Evolutionary conservation across 1,139 yeast genomes (phyloP).

Genomic region (Torulaspora globosa): DNA sequence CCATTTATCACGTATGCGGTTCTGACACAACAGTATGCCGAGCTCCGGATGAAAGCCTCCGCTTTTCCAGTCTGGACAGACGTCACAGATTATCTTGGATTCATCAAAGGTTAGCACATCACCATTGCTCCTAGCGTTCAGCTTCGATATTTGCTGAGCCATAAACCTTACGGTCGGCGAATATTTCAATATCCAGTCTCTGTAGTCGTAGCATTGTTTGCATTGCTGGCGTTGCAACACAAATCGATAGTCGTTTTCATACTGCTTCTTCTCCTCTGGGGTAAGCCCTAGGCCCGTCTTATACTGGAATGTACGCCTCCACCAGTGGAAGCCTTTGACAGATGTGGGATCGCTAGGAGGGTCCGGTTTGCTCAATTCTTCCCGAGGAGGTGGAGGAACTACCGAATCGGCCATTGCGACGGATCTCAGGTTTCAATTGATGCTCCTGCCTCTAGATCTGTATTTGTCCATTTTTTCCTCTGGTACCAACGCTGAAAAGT

Average conservation of each 20-base stretch:
- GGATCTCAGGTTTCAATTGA: background rate
- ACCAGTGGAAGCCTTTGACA: slow-evolving; percentile 64
- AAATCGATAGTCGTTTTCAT: slow-evolving; percentile 50
- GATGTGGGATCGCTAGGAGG: slow-evolving; percentile 19
- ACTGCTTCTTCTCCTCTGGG: slow-evolving; percentile 50
- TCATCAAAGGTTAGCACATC: slow-evolving; percentile 27
- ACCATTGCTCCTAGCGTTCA: slow-evolving; percentile 30
- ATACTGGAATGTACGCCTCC: slow-evolving; percentile 71
- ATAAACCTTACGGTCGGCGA: slow-evolving; percentile 86
- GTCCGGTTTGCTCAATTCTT: slow-evolving; percentile 18
- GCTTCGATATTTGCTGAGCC: slow-evolving; percentile 74
- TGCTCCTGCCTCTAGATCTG: background rate
- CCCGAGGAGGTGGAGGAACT: slow-evolving; percentile 17
- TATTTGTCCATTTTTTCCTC: background rate
- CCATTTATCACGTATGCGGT: slow-evolving; percentile 70
- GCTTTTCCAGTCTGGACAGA: slow-evolving; percentile 80
- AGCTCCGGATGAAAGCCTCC: slow-evolving; percentile 92
- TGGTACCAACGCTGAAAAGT: background rate
- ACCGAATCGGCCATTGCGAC: slow-evolving; percentile 8
- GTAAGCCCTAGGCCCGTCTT: slow-evolving; percentile 67
- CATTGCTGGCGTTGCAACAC: slow-evolving; percentile 56
- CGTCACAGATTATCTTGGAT: slow-evolving; percentile 65
- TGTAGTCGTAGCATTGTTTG: slow-evolving; percentile 60
- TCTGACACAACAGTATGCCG: slow-evolving; percentile 85
- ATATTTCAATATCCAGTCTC: slow-evolving; percentile 73